Percentiles rank a stretch among this genome's conserved stretches.
phyloP scores from a whole-genome alignment of 1,284 basidiomycete genomes.

The Leccinum ponderosum region DNA sequence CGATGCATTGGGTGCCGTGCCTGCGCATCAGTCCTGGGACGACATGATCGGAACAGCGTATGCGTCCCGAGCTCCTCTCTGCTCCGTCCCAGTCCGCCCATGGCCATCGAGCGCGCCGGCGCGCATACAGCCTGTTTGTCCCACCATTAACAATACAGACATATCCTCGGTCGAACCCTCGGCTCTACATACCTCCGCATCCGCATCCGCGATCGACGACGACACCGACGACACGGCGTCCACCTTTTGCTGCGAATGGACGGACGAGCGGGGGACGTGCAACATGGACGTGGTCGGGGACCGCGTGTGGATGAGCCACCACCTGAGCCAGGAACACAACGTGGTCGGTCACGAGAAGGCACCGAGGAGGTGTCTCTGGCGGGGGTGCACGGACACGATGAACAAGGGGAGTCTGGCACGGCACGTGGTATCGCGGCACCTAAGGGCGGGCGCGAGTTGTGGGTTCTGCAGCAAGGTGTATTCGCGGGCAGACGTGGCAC shows the following conservation, averaged over 20 bases:
- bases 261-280: constrained; percentile 21
- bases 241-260: constrained; percentile 26
- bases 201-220: not conserved
- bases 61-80: not conserved
- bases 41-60: not conserved
- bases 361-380: constrained; percentile 20
- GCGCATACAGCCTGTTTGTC: not conserved
- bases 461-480: constrained; percentile 27
- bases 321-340: constrained; percentile 21
- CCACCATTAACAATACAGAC: not conserved
- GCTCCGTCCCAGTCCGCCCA: not conserved
- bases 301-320: constrained; percentile 26
- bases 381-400: constrained; percentile 25
- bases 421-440: constrained; percentile 28
- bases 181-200: not conserved
- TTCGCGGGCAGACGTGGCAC: constrained; percentile 30
- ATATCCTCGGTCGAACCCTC: not conserved
- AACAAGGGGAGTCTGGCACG: constrained; percentile 31
- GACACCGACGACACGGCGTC: constrained; percentile 11
- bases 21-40: constrained; percentile 13
- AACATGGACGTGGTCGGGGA: constrained; percentile 23
- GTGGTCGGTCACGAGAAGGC: constrained; percentile 23
- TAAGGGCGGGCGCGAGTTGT: constrained; percentile 23
- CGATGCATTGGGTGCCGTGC: not conserved
- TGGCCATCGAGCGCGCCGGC: constrained; percentile 1